Evolutionary conservation across 345 rosid genomes (phyloP).

Genomic region (Moricandia moricandioides): DNA sequence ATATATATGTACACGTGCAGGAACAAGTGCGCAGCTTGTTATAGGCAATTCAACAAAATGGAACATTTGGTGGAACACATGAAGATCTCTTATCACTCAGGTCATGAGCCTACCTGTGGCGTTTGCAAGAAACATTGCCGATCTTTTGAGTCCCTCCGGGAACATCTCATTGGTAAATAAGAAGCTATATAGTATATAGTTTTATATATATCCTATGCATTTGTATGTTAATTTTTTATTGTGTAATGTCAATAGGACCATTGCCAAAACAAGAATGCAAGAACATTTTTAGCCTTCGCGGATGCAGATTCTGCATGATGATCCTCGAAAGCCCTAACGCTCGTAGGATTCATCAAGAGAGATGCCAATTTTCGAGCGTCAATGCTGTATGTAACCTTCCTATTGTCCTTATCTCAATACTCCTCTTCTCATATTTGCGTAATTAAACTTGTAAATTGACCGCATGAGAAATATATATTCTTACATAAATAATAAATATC

Average conservation of each 20-base stretch:
- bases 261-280: conserved; percentile 90
- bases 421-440: neutral
- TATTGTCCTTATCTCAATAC: neutral
- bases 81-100: conserved; percentile 73
- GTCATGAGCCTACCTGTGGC: conserved; percentile 83
- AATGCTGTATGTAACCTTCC: conserved; percentile 36
- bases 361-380: conserved; percentile 58
- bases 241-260: conserved; percentile 49
- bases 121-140: conserved; percentile 82
- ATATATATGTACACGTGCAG: conserved; percentile 36
- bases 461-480: neutral
- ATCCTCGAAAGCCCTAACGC: conserved; percentile 61
- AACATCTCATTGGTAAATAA: conserved; percentile 74
- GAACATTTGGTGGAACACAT: conserved; percentile 96
- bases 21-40: conserved; percentile 94
- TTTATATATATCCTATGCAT: neutral
- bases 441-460: neutral
- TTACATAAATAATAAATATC: neutral
- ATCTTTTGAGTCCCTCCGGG: conserved; percentile 88
- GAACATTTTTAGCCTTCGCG: conserved; percentile 60
- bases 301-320: conserved; percentile 75
- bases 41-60: conserved; percentile 75
- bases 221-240: neutral
- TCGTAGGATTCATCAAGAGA: conserved; percentile 67
- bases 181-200: neutral